Evolutionary conservation across 202 grass and related monocot genomes (phyloP).

Genomic region (Setaria italica): DNA sequence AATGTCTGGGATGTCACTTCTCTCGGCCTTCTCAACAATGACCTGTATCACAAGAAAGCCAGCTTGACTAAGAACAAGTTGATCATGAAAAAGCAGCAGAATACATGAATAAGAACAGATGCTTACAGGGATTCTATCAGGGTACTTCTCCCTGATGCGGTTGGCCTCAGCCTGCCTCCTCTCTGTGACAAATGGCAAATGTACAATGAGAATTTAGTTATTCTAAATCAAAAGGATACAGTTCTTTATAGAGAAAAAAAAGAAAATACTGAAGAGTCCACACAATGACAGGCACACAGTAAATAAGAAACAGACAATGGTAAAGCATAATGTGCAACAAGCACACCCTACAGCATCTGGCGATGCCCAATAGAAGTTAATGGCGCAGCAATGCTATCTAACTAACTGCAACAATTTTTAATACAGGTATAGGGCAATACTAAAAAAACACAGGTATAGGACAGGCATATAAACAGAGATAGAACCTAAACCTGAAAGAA

Average conservation of each 20-base stretch:
- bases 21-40: slow-evolving; percentile 97
- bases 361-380: neutral
- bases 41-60: slow-evolving; percentile 59
- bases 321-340: neutral
- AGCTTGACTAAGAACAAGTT: neutral
- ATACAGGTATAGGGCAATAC: neutral
- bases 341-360: too few relatives aligned
- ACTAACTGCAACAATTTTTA: neutral
- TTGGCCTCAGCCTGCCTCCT: slow-evolving; percentile 89
- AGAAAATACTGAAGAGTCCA: neutral
- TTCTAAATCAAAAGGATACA: neutral
- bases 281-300: neutral
- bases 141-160: slow-evolving; percentile 94
- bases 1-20: slow-evolving; percentile 84
- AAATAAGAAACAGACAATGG: neutral
- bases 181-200: slow-evolving; percentile 48
- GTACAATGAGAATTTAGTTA: slow-evolving; percentile 8
- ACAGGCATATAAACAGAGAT: neutral
- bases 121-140: slow-evolving; percentile 93
- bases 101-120: neutral
- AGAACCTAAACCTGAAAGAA: neutral
- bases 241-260: neutral
- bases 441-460: neutral
- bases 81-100: slow-evolving; percentile 17
- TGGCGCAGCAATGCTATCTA: neutral